Base-by-base conservation (phyloP, 192 early-diverging fungal genomes). In the Backusella psychrophila region DNA sequence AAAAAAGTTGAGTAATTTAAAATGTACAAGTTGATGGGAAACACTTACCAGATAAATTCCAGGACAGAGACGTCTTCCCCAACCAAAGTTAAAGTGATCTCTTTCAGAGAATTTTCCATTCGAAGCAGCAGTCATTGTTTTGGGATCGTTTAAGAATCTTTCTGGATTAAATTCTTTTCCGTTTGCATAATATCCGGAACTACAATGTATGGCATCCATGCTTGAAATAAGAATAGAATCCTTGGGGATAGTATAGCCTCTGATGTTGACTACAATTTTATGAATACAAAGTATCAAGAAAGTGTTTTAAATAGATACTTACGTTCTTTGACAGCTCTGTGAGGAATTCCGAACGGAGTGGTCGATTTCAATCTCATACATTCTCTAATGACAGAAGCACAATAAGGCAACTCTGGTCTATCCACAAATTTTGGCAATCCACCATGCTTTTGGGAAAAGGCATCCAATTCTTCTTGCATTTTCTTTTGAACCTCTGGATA, bases 401-500 rank as follows among this genome's bases (percentile, higher is more conserved):
- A 34, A 73, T 73, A 77, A 2, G 79, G 79, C 17, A 77, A 15
- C 17, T 80, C 34, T 23, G 3, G 0, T 63, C 49, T 29, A 44
- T 80, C 66, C 2, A 2, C 26, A 8, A 73, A 53, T 6, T 23
- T 26, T 15, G 79, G 79, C 4, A 66, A 38, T 6, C 26, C 14
- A 38, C 41, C 59, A 6, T 65, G 3, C 59, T 21, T 21, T 52
- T 39, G 14, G 29, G 41, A 34, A 49, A 69, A 42, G 29, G 19
- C 29, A 36, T 77, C 79, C 14, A 80, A 8, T 23, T 80, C 79
- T 4, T 34, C 23, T 12, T 66, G 53, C 7, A 41, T 41, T 4
- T 56, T 49, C 26, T 36, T 56, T 73, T 80, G 79, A 7, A 74
- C 65, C 0, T 77, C 56, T 9, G 79, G 76, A 52, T 77, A 63